Percentiles rank a stretch among this genome's conserved stretches.
Evolutionary conservation across 2,329 filamentous ascomycete genomes (phyloP).

Genomic region (Penicillium thymicola): DNA sequence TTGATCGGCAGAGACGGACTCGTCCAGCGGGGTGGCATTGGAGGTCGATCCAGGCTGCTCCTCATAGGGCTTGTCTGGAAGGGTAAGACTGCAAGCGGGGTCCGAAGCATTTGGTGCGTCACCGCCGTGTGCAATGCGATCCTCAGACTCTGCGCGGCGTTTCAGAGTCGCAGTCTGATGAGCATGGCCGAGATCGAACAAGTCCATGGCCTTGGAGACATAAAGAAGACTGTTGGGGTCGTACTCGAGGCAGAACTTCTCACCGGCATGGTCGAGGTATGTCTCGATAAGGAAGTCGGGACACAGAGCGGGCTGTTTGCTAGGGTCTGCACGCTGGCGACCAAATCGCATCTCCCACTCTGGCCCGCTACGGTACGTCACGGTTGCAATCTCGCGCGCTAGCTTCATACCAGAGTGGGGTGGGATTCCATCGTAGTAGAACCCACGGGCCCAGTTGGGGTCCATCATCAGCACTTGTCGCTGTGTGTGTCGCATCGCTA

Average conservation of each 20-base stretch:
- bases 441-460: constrained; percentile 91
- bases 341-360: constrained; percentile 98
- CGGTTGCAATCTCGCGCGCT: constrained; percentile 92
- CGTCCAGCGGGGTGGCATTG: constrained; percentile 32
- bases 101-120: constrained; percentile 37
- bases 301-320: constrained; percentile 86
- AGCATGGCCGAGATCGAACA: constrained; percentile 81
- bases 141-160: constrained; percentile 60
- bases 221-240: constrained; percentile 94
- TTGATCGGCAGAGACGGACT: constrained; percentile 23
- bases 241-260: constrained; percentile 97
- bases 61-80: constrained; percentile 80
- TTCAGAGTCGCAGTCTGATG: constrained; percentile 63
- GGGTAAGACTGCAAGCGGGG: constrained; percentile 69
- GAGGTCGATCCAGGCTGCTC: constrained; percentile 66
- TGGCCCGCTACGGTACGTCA: constrained; percentile 92
- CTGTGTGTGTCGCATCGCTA: constrained; percentile 97
- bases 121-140: constrained; percentile 53
- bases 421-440: constrained; percentile 84
- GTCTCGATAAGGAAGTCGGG: constrained; percentile 98
- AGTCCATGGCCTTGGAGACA: constrained; percentile 97
- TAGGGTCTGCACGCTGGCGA: constrained; percentile 76
- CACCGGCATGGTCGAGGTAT: constrained; percentile 94
- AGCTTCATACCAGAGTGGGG: constrained; percentile 98
- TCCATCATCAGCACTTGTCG: constrained; percentile 99